Evolutionary conservation across 208 protist species (phyloP).

Genomic region (Leishmania mexicana): DNA sequence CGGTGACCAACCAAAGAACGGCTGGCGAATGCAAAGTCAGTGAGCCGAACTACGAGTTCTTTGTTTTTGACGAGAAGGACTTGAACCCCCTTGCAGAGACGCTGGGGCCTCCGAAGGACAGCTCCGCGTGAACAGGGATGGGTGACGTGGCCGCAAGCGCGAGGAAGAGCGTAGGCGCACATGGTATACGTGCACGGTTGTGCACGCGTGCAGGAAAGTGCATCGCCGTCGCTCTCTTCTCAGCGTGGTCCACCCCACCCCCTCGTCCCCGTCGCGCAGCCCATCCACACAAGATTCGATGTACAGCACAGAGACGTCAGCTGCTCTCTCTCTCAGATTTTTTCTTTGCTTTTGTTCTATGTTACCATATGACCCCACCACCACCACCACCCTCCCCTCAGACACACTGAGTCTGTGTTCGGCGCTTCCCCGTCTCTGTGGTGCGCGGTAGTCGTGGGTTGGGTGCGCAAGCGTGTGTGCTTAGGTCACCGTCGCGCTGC

Average conservation of each 20-base stretch:
- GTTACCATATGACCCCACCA: too few relatives aligned
- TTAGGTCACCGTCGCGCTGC: not conserved
- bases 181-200: not conserved
- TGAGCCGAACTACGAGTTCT: not conserved
- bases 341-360: not conserved
- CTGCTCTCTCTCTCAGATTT: not conserved
- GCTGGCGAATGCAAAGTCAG: not conserved
- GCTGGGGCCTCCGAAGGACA: not conserved
- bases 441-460: not conserved
- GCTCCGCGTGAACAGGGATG: not conserved
- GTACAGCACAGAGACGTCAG: conserved; percentile 5
- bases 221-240: not conserved
- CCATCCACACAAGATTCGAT: not conserved
- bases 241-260: not conserved
- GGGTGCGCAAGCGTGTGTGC: not conserved
- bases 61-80: not conserved
- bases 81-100: conserved; percentile 1
- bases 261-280: not conserved
- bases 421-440: too few relatives aligned
- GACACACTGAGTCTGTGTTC: too few relatives aligned
- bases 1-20: not conserved
- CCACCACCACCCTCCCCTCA: too few relatives aligned
- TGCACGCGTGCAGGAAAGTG: not conserved
- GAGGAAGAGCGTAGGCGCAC: not conserved
- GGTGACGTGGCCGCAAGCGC: not conserved